Conservation (phyloP, 1,284 basidiomycete genomes). For the Puccinia polysora region DNA sequence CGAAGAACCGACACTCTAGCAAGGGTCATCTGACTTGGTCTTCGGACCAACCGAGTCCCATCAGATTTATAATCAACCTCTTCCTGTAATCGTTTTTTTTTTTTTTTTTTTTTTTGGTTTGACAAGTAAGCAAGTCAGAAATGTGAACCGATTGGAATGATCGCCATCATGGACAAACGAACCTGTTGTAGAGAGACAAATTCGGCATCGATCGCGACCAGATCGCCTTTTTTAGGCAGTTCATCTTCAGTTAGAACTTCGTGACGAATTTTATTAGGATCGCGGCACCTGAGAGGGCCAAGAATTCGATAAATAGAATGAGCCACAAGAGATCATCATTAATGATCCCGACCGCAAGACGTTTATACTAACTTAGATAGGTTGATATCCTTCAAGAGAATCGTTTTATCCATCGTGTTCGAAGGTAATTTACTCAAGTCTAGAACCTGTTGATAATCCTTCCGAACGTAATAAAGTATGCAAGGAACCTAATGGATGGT, state of each 20-base stretch:
- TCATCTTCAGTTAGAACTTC: slow-evolving; percentile 68
- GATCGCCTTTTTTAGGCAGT: slow-evolving; percentile 74
- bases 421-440: slow-evolving; percentile 67
- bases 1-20: slow-evolving; percentile 91
- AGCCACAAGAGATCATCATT: neutral
- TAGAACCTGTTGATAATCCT: slow-evolving; percentile 61
- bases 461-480: slow-evolving; percentile 77
- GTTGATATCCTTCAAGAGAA: slow-evolving; percentile 78
- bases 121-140: neutral
- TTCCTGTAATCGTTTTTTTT: too few species aligned
- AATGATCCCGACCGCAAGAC: neutral
- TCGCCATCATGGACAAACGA: slow-evolving; percentile 44
- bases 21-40: slow-evolving; percentile 82
- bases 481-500: slow-evolving; percentile 92
- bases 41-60: slow-evolving; percentile 83
- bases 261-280: slow-evolving; percentile 70
- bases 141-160: slow-evolving; percentile 16
- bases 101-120: too few species aligned
- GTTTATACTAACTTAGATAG: slow-evolving; percentile 68
- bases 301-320: slow-evolving; percentile 44
- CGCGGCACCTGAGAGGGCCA: slow-evolving; percentile 63
- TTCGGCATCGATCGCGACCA: slow-evolving; percentile 94
- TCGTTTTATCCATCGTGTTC: slow-evolving; percentile 63
- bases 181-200: slow-evolving; percentile 94
- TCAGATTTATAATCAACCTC: slow-evolving; percentile 92